Evolutionary conservation across 2,329 filamentous ascomycete genomes (phyloP).

Genomic region (Pyricularia sp.): DNA sequence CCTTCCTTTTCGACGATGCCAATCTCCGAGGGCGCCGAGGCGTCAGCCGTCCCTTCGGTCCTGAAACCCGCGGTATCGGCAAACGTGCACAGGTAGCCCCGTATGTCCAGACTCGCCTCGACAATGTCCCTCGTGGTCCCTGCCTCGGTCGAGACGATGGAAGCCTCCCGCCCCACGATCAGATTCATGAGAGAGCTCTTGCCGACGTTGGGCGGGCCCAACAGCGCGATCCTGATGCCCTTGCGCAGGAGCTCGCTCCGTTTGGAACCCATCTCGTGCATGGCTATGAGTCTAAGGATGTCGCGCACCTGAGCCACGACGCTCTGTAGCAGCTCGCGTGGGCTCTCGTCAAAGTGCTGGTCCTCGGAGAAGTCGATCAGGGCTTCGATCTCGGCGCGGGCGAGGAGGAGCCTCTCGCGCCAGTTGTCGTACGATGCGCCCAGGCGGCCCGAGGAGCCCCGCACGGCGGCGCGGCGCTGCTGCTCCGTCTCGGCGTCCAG

Average conservation of each 20-base stretch:
- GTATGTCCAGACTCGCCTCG: constrained; percentile 79
- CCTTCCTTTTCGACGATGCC: constrained; percentile 78
- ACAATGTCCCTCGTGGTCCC: constrained; percentile 92
- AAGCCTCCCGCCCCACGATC: constrained; percentile 82
- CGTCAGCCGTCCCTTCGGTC: constrained; percentile 17
- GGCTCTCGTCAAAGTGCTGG: constrained; percentile 89
- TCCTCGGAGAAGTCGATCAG: constrained; percentile 96
- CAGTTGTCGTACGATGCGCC: constrained; percentile 70
- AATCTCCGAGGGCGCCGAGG: constrained; percentile 26
- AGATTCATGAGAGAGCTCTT: constrained; percentile 90
- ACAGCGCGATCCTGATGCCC: constrained; percentile 73
- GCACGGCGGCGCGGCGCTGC: constrained; percentile 75
- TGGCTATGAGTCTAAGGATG: constrained; percentile 49
- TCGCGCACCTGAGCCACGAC: constrained; percentile 51
- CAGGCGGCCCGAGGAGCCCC: constrained; percentile 58
- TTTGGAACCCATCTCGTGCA: constrained; percentile 65
- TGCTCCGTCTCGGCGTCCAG: constrained; percentile 73
- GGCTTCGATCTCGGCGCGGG: constrained; percentile 83
- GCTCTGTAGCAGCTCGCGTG: constrained; percentile 54
- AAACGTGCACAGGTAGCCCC: constrained; percentile 83
- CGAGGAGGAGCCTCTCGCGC: constrained; percentile 63
- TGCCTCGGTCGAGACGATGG: constrained; percentile 85
- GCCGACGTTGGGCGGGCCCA: constrained; percentile 86
- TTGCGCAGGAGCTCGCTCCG: constrained; percentile 71
- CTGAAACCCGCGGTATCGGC: constrained; percentile 89